Evolutionary conservation across 1,284 basidiomycete species (phyloP).

Genomic region (Microstroma glucosiphilum): DNA sequence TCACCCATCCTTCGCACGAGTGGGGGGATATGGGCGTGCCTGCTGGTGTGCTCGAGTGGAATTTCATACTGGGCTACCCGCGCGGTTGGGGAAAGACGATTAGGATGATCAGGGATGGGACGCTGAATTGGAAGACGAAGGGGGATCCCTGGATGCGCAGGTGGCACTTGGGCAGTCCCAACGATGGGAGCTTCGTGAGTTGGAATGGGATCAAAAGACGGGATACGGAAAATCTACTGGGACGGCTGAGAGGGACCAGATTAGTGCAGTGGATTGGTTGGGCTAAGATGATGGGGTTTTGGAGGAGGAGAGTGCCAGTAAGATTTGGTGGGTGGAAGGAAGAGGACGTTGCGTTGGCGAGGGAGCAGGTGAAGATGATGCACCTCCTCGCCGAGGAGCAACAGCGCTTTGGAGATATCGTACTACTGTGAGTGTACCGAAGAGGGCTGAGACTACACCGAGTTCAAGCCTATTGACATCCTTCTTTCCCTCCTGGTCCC

Average conservation of each 20-base stretch:
- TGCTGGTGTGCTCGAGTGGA: not conserved
- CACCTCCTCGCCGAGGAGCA: not conserved
- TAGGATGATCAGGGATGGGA: not conserved
- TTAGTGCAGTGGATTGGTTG: too few species aligned
- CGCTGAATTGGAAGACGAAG: not conserved
- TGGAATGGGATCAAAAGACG: too few species aligned
- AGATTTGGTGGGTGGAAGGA: not conserved
- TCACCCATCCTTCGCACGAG: not conserved
- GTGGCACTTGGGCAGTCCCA: too few species aligned
- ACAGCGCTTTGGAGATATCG: not conserved
- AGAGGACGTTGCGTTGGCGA: not conserved
- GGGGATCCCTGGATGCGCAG: too few species aligned
- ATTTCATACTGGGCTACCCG: not conserved
- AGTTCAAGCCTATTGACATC: too few species aligned
- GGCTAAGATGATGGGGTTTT: too few species aligned
- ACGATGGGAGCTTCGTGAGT: too few species aligned
- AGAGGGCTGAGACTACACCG: too few species aligned
- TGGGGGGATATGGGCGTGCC: conserved; percentile 2
- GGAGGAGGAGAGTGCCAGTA: too few species aligned
- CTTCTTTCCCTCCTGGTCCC: too few species aligned
- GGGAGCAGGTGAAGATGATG: not conserved
- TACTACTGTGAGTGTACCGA: not conserved
- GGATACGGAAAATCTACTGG: too few species aligned
- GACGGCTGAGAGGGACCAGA: too few species aligned
- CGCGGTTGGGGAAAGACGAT: not conserved